Evolutionary conservation across 176 grass and related monocot species (phyloP), one percentile per base, ranked within the genome.

Genomic region (Oryza australiensis): DNA sequence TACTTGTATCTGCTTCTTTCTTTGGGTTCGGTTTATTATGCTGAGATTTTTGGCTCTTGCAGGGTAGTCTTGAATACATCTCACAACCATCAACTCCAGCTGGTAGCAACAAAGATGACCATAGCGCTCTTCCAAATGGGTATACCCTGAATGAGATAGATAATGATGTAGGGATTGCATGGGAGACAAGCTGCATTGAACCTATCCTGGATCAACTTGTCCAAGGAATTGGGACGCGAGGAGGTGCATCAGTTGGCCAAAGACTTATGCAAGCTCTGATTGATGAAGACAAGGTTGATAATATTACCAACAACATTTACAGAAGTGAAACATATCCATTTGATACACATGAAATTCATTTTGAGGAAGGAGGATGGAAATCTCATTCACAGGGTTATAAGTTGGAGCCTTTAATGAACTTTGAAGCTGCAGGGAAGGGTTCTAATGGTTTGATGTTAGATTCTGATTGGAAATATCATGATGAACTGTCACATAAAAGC

Each of bases 231-330:
- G 86, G 86, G 59, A 74, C 26, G 38, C 70, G 9, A 73, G 83
- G 71, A 68, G 80, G 79, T 32, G 66, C 80, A 80, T 90, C 91
- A 68, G 76, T 94, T 80, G 89, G 91, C 24, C 88, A 94, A 88
- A 88, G 88, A 73, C 88, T 94, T 84, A 84, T 94, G 86, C 89
- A 90, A 80, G 85, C 88, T 80, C 88, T 90, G 59, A 88, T 94
- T 13, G 88, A 94, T 83, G 91, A 94, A 88, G 91, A 94, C 70
- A 82, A 76, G 35, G 63, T 94, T 64, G 88, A 90, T 63, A 85
- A 75, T 90, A 80, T 88, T 72, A 59, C 86, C 71, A 88, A 86
- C 41, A 79, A 74, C 22, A 76, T 60, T 78, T 88, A 72, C 35
- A 80, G 51, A 67, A 82, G 69, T 12, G 88, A 94, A 79, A 70